Evolutionary conservation across 179 eudicot species (phyloP).

Genomic region (Beta macrorhiza): DNA sequence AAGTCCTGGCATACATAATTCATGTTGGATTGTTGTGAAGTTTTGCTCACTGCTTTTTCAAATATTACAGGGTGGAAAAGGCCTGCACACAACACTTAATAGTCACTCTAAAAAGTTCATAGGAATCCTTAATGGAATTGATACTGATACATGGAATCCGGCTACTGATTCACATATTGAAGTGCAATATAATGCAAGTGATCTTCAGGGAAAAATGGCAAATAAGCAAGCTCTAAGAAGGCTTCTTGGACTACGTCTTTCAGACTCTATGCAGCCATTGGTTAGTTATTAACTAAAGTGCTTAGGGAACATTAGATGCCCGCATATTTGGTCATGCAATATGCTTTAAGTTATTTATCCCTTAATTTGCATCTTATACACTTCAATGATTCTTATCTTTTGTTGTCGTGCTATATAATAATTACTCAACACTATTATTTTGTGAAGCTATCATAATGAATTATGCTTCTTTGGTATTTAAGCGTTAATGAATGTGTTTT

Average conservation of each 20-base stretch:
- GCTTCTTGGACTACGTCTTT: conserved; percentile 61
- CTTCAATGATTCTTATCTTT: neutral
- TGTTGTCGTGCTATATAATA: neutral
- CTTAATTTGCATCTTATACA: neutral
- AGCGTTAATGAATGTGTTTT: neutral
- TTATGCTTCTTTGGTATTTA: neutral
- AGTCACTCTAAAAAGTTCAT: conserved; percentile 76
- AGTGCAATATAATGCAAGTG: conserved; percentile 68
- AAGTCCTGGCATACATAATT: neutral
- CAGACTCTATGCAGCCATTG: conserved; percentile 62
- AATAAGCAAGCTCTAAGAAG: conserved; percentile 80
- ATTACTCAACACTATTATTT: neutral
- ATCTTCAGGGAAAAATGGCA: conserved; percentile 73
- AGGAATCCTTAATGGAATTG: conserved; percentile 95
- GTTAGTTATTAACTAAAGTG: conserved; percentile 45
- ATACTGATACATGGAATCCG: conserved; percentile 94
- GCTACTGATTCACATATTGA: conserved; percentile 69
- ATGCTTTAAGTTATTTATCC: neutral
- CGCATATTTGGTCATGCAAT: neutral
- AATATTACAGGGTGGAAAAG: conserved; percentile 69
- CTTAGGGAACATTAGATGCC: neutral
- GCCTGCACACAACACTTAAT: conserved; percentile 77
- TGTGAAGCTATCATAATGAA: neutral
- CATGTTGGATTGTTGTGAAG: neutral
- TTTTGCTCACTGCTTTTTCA: conserved; percentile 16